Base-by-base conservation (phyloP, 495 filamentous ascomycete genomes). In the Penicillium argentinense region DNA sequence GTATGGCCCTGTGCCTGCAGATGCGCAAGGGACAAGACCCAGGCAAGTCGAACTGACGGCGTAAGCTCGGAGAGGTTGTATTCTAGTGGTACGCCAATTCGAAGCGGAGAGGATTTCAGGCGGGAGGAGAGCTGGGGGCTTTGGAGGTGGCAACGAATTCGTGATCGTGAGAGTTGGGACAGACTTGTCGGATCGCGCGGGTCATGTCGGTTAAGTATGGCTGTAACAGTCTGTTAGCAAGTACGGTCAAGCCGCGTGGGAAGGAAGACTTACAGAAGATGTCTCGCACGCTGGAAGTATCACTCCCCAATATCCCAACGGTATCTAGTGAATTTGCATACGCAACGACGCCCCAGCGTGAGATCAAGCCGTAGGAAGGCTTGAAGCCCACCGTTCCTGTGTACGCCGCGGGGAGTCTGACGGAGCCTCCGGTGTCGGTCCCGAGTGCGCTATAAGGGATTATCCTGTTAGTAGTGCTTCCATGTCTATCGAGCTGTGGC, bases 311-410 rank as follows among this genome's bases (percentile, higher is more conserved):
- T 2, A 98, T 75, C 0, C 95, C 95, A 4, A 98, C 89, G 2
- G 93, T 98, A 60, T 98, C 93, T 5, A 98, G 64, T 3, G 90
- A 96, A 57, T 97, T 97, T 13, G 95, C 93, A 63, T 97, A 98
- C 16, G 91, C 87, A 22, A 97, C 77, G 7, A 98, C 91, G 13
- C 93, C 93, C 79, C 86, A 90, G 37, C 93, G 77, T 42, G 89
- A 95, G 24, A 92, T 57, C 53, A 87, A 64, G 8, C 89, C 90
- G 59, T 95, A 95, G 4, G 88, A 95, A 11, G 93, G 93, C 67
- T 98, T 98, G 69, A 91, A 97, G 0, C 93, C 93, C 18, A 95
- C 78, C 9, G 82, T 78, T 7, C 91, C 89, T 4, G 85, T 91
- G 59, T 95, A 97, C 9, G 93, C 89, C 13, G 95, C 92, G 1